Evolutionary conservation across 2,329 filamentous ascomycete genomes (phyloP).

Genomic region (Sclerotiophoma versabilis): DNA sequence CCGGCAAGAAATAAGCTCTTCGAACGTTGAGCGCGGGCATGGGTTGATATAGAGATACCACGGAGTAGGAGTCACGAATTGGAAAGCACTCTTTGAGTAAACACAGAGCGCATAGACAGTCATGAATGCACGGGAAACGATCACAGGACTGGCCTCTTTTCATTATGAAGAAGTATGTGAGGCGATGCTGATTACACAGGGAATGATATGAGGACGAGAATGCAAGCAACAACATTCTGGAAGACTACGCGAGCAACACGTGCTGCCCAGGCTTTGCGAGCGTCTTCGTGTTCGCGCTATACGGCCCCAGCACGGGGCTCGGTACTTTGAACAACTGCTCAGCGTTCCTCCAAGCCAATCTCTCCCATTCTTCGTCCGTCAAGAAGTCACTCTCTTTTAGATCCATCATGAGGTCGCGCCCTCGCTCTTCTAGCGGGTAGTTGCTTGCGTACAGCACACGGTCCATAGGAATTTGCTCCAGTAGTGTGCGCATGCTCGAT

Average conservation of each 20-base stretch:
- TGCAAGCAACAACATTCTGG: not conserved
- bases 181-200: not conserved
- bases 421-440: conserved; percentile 63
- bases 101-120: conserved; percentile 18
- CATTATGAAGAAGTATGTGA: not conserved
- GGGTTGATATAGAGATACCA: conserved; percentile 33
- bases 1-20: conserved; percentile 79
- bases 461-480: conserved; percentile 57
- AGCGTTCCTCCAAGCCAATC: conserved; percentile 61
- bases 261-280: conserved; percentile 7
- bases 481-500: conserved; percentile 54
- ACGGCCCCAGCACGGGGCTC: not conserved
- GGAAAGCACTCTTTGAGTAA: conserved; percentile 22
- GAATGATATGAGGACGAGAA: not conserved
- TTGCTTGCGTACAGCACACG: conserved; percentile 64
- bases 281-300: not conserved
- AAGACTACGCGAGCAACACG: not conserved
- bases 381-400: conserved; percentile 60
- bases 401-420: conserved; percentile 57
- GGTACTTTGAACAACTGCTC: conserved; percentile 42
- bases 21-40: not conserved
- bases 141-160: not conserved
- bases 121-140: conserved; percentile 30
- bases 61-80: conserved; percentile 31
- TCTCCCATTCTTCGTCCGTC: conserved; percentile 57